phyloP scores from a whole-genome alignment of 495 filamentous ascomycete species.

The Peziza echinospora region DNA sequence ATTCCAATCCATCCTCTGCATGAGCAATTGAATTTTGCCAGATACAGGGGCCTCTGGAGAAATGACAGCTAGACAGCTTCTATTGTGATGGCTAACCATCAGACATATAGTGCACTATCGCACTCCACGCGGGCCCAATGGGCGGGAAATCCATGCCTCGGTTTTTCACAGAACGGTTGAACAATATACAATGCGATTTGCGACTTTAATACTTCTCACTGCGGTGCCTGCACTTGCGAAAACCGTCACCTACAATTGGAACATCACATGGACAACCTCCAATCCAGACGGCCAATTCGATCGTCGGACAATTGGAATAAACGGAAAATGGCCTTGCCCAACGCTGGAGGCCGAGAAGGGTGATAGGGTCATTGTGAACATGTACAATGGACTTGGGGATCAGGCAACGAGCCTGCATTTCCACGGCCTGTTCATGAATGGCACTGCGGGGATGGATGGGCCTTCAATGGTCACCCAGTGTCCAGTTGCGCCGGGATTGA shows the following conservation, averaged over 20 bases:
- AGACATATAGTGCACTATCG: no score
- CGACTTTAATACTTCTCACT: no score
- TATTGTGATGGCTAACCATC: no score
- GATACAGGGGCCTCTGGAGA: no score
- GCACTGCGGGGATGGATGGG: conserved; percentile 54
- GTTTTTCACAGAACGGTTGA: no score
- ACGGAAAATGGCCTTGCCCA: conserved; percentile 57
- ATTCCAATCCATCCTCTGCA: no score
- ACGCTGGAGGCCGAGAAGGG: conserved; percentile 45
- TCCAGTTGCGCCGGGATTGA: conserved; percentile 36
- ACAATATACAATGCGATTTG: no score
- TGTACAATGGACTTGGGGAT: conserved; percentile 51
- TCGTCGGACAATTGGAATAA: conserved; percentile 57
- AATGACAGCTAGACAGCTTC: no score
- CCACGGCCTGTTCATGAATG: conserved; percentile 57
- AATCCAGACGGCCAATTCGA: conserved; percentile 55
- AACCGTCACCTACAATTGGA: conserved; percentile 55
- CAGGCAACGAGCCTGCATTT: conserved; percentile 53
- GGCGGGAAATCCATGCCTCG: no score
- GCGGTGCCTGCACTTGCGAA: no score
- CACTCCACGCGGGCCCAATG: no score
- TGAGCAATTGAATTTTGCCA: no score
- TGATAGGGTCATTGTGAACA: conserved; percentile 48
- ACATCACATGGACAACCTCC: conserved; percentile 55
- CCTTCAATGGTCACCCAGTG: conserved; percentile 48